Evolutionary conservation across 2,329 filamentous ascomycete species (phyloP), one percentile per base, ranked within the genome.

Genomic region (Nothomitra cinnamomea): DNA sequence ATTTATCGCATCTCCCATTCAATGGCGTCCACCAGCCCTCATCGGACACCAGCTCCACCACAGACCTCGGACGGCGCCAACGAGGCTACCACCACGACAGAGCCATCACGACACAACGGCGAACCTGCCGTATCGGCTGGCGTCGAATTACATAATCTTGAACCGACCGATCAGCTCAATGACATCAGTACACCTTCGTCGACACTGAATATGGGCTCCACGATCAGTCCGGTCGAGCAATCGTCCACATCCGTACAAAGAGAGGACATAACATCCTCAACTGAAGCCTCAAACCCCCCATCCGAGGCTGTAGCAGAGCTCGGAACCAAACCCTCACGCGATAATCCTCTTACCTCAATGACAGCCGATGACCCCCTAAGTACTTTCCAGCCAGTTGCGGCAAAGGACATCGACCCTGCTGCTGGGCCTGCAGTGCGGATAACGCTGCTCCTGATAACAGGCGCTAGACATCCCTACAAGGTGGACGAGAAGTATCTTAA

Each of bases 401-500:
- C n/a, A 8, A 43, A 22, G n/a, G 36, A 41, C n/a, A n/a, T 22
- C 17, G 24, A 52, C 17, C 50, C 50, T 32, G 36, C 10, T 15
- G 17, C 50, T 41, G 48, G 7, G 7, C 52, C 53, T 40, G 19
- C 21, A 17, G 28, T 54, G 3, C 48, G 78, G 57, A 94, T 96
- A 60, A 94, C 87, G 52, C 73, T 96, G 38, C 76, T 95, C 38
- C 76, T 95, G 54, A 86, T 83, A 0, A 87, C 76, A 1, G 89
- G 89, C 43, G 83, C 85, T 38, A 77, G 88, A 57, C 88, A 95
- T 67, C 87, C 88, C 0, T 95, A 94, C 69, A 87, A 83, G 64
- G 84, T 96, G 59, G 86, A 94, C 66, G 83, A 86, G 62, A 86
- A 80, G 63, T 95, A 95, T 63, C 72, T 96, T 53, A 74, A 75